A percentile compares a stretch with the other conserved stretches of the same genome.
Conservation (phyloP, 163 green algal species). For the Scenedesmus sp. region DNA sequence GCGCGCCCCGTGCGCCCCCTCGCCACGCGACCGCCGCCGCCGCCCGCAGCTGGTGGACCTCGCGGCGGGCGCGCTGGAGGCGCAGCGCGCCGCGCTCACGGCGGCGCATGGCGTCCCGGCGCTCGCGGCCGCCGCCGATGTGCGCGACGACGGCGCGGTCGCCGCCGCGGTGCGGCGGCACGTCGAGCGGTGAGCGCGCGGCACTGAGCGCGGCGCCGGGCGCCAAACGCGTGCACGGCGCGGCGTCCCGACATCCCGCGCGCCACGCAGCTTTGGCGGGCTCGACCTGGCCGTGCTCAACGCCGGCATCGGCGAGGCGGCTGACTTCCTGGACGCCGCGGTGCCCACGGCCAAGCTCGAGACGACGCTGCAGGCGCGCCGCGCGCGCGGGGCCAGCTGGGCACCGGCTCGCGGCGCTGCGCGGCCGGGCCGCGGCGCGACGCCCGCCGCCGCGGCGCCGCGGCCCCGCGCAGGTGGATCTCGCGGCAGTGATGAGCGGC, state of each 20-base stretch:
- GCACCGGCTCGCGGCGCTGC: too few relatives aligned
- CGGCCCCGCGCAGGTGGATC: too few relatives aligned
- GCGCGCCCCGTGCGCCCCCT: too few relatives aligned
- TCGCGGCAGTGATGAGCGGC: too few relatives aligned
- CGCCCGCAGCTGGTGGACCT: conserved; percentile 52
- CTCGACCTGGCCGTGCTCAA: conserved; percentile 67
- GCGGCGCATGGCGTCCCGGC: conserved; percentile 19
- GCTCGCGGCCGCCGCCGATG: conserved; percentile 13
- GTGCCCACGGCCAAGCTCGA: conserved; percentile 32
- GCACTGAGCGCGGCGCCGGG: neutral
- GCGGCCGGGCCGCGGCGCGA: too few relatives aligned
- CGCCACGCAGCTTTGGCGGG: conserved; percentile 25
- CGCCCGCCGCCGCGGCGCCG: too few relatives aligned
- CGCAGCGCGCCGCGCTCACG: conserved; percentile 6
- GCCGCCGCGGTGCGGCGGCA: conserved; percentile 23
- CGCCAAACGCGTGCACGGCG: neutral
- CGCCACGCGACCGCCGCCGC: too few relatives aligned
- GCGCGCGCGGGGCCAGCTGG: too few relatives aligned
- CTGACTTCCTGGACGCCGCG: conserved; percentile 49
- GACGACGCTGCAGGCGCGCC: conserved; percentile 75
- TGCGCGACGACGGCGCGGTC: conserved; percentile 31
- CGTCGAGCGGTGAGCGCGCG: neutral
- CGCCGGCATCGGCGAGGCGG: conserved; percentile 78
- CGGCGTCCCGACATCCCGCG: neutral
- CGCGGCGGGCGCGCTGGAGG: conserved; percentile 21